Evolutionary conservation across 306 rosid species (phyloP).

Genomic region (Lathyrus oleraceus): DNA sequence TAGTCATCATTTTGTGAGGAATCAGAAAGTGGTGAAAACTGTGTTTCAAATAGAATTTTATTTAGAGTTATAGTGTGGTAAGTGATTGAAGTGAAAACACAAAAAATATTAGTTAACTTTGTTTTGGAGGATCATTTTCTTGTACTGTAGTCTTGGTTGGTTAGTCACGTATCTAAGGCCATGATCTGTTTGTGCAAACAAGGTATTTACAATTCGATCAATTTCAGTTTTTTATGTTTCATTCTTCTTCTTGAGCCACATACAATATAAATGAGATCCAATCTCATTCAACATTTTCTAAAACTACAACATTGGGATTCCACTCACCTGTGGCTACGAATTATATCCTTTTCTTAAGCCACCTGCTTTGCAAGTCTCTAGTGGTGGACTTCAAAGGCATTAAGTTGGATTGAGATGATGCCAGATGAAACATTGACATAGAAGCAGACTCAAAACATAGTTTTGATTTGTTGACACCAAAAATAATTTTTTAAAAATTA

Average conservation of each 20-base stretch:
- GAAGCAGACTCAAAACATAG: no score
- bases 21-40: conserved; percentile 22
- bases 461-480: no score
- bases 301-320: no score
- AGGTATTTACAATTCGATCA: background rate
- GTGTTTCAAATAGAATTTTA: background rate
- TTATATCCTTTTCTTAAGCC: no score
- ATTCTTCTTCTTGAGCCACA: background rate
- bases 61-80: background rate
- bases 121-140: background rate
- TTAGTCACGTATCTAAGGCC: background rate
- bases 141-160: background rate
- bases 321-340: no score
- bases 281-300: no score
- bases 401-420: no score
- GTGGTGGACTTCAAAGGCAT: no score
- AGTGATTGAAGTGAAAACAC: background rate
- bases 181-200: background rate
- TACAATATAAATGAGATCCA: no score
- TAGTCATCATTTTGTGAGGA: conserved; percentile 11
- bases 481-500: no score
- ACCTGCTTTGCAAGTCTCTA: no score
- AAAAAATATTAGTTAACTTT: background rate
- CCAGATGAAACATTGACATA: no score
- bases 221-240: background rate